Percentiles rank a stretch among this genome's conserved stretches.
Evolutionary conservation across 306 rosid genomes (phyloP).

Genomic region (Trifolium fragiferum): DNA sequence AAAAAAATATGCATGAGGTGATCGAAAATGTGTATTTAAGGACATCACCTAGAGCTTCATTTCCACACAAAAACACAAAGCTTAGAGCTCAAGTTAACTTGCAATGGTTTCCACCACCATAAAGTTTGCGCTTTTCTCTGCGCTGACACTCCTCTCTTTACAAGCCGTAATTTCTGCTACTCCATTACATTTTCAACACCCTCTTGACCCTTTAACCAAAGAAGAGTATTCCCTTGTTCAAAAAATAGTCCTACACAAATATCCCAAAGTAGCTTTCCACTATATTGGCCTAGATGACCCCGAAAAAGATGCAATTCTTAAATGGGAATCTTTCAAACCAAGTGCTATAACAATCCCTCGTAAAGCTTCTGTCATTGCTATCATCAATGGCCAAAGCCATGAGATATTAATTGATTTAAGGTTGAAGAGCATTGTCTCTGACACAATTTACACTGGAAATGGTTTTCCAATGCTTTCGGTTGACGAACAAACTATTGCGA

Average conservation of each 20-base stretch:
- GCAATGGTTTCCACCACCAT: slow-evolving; percentile 1
- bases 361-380: slow-evolving; percentile 22
- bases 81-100: not conserved
- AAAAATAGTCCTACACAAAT: slow-evolving; percentile 38
- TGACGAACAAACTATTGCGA: slow-evolving; percentile 31
- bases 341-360: not conserved
- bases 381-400: slow-evolving; percentile 31
- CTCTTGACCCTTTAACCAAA: slow-evolving; percentile 46
- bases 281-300: slow-evolving; percentile 9
- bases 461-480: slow-evolving; percentile 42
- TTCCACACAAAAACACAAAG: not conserved
- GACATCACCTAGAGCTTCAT: not conserved
- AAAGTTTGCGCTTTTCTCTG: slow-evolving; percentile 20
- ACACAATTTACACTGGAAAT: slow-evolving; percentile 17
- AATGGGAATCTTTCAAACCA: not conserved
- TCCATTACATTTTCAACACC: slow-evolving; percentile 21
- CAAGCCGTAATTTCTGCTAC: slow-evolving; percentile 7
- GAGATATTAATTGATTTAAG: slow-evolving; percentile 34
- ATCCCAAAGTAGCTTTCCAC: slow-evolving; percentile 16
- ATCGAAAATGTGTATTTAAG: no score
- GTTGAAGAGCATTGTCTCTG: slow-evolving; percentile 30
- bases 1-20: no score
- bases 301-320: not conserved
- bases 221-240: slow-evolving; percentile 25
- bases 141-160: not conserved